These are phyloP conservation scores for Amanita rubescens DNA, from an alignment of 768 basidiomycete species.

Conservation along the genomic window DNA sequence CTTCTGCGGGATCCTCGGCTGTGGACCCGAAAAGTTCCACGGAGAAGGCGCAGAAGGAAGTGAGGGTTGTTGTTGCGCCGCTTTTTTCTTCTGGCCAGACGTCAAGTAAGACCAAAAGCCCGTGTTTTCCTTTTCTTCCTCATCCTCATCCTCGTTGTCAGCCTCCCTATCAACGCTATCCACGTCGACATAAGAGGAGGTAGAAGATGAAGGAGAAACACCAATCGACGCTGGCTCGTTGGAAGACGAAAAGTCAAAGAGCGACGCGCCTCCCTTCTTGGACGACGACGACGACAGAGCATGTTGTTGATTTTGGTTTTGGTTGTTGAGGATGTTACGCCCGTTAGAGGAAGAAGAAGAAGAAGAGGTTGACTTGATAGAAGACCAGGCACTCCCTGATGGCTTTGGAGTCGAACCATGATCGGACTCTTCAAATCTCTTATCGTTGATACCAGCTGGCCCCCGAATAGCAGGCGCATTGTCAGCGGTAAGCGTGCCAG, in stretches of 20 bases:
- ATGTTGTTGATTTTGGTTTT: no score
- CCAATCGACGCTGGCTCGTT: not conserved
- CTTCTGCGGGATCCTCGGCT: not conserved
- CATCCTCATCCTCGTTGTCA: slow-evolving; percentile 3
- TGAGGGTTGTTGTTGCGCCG: no score
- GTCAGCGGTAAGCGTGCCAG: slow-evolving; percentile 3
- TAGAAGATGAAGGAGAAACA: no score
- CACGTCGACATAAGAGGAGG: not conserved
- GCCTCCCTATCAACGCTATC: not conserved
- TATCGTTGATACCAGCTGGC: no score
- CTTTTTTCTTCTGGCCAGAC: slow-evolving; percentile 2
- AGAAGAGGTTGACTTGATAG: not conserved
- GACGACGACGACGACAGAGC: no score
- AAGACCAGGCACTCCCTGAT: slow-evolving; percentile 1
- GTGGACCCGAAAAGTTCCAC: not conserved
- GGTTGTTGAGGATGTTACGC: not conserved
- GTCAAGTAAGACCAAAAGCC: not conserved
- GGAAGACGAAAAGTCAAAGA: not conserved
- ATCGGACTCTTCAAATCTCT: no score
- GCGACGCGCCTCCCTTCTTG: not conserved
- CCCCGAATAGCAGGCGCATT: no score
- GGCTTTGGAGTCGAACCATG: not conserved
- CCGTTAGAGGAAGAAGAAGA: no score
- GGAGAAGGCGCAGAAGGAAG: not conserved
- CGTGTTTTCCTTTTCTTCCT: slow-evolving; percentile 1